A percentile compares a stretch with the other conserved stretches of the same genome.
These are phyloP conservation scores for Tolypocladium tropicale DNA, from an alignment of 2,329 filamentous ascomycete genomes.

Conservation along the genomic window DNA sequence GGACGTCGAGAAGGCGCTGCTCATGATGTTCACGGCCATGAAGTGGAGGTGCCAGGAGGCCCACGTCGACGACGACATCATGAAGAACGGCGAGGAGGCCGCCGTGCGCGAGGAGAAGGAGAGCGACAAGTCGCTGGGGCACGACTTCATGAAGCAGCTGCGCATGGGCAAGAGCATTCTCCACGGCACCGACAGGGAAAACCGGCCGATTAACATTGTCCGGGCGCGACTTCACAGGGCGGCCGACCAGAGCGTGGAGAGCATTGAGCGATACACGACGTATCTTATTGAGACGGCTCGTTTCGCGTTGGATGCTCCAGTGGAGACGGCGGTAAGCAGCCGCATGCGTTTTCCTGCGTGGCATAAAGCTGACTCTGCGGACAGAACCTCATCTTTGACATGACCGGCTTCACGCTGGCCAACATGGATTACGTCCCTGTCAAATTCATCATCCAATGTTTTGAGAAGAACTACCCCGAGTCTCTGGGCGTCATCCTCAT, in stretches of 20 bases:
- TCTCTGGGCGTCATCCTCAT: conserved; percentile 82
- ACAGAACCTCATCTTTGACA: conserved; percentile 87
- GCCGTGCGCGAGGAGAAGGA: conserved; percentile 50
- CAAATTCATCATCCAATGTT: conserved; percentile 99
- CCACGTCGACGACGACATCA: conserved; percentile 85
- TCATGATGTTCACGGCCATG: conserved; percentile 93
- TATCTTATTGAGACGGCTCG: conserved; percentile 89
- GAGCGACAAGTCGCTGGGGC: conserved; percentile 51
- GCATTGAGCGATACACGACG: conserved; percentile 81
- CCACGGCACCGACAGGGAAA: conserved; percentile 75
- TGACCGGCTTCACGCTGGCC: conserved; percentile 88
- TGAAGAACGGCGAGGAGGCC: conserved; percentile 61
- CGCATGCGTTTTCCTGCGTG: background rate
- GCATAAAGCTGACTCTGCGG: background rate
- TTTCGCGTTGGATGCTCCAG: conserved; percentile 64
- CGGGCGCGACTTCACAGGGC: conserved; percentile 71
- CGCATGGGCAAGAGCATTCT: conserved; percentile 88
- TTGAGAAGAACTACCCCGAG: conserved; percentile 97
- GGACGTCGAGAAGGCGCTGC: conserved; percentile 87
- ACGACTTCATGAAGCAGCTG: conserved; percentile 75
- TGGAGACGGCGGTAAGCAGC: conserved; percentile 81
- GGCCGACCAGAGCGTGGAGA: conserved; percentile 72
- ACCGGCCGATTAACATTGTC: conserved; percentile 79
- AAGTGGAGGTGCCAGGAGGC: conserved; percentile 79
- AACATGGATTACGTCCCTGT: conserved; percentile 99